Percentiles rank a stretch among this genome's conserved stretches.
These are phyloP conservation scores for Pyrus hybrid DNA, from an alignment of 331 rosid species.

Conservation along the genomic window DNA sequence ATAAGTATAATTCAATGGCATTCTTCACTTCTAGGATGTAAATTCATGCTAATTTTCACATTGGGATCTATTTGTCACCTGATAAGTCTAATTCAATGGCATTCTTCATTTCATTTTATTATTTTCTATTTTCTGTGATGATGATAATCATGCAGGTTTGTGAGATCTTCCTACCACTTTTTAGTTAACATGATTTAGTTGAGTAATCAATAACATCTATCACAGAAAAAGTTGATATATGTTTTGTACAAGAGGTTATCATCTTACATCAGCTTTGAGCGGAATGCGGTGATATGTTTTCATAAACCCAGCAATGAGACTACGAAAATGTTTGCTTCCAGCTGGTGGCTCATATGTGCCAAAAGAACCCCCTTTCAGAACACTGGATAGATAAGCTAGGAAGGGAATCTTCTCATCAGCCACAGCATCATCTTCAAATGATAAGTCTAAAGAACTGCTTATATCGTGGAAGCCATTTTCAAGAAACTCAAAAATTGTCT, in stretches of 20 bases:
- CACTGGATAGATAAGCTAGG: constrained; percentile 71
- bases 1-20: too few species aligned
- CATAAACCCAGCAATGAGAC: constrained; percentile 81
- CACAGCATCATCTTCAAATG: constrained; percentile 88
- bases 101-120: neutral
- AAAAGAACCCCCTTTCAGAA: constrained; percentile 50
- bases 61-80: neutral
- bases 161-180: neutral
- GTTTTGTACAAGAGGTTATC: neutral
- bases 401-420: constrained; percentile 98
- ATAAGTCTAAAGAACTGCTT: constrained; percentile 90
- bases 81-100: neutral
- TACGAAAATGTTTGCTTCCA: constrained; percentile 75
- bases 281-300: constrained; percentile 94
- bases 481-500: constrained; percentile 80
- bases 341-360: constrained; percentile 91
- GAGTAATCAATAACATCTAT: neutral
- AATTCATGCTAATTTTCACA: neutral
- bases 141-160: neutral
- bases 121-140: neutral
- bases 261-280: constrained; percentile 62
- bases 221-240: neutral
- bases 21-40: neutral
- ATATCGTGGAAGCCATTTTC: constrained; percentile 80
- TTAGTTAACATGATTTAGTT: neutral